Percentiles rank a stretch among this genome's conserved stretches.
Conservation (phyloP, 768 basidiomycete species). For the Vishniacozyma victoriae region DNA sequence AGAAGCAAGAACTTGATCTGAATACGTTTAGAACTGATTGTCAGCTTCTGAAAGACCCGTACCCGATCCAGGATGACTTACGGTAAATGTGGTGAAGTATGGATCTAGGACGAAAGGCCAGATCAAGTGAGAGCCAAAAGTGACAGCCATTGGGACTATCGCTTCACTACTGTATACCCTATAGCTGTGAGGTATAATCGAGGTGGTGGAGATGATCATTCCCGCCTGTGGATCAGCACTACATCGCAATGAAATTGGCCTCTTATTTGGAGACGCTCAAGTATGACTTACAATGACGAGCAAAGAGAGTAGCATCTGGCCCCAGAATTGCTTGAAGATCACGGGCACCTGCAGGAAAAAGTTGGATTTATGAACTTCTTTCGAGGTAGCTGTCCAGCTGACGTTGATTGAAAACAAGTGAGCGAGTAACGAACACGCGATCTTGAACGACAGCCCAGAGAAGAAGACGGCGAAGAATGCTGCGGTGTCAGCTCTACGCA, state of each 20-base stretch:
- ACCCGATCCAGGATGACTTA: too few species aligned
- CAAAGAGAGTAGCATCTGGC: not conserved
- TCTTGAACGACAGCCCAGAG: conserved; percentile 57
- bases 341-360: conserved; percentile 86
- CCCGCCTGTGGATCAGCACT: too few species aligned
- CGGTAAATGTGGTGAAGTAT: conserved; percentile 33
- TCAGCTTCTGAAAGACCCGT: too few species aligned
- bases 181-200: conserved; percentile 61
- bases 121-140: conserved; percentile 29
- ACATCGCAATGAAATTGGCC: too few species aligned
- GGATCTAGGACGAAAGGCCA: conserved; percentile 75
- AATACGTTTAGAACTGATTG: too few species aligned
- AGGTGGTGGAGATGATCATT: conserved; percentile 57
- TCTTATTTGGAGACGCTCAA: too few species aligned
- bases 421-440: not conserved
- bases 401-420: not conserved
- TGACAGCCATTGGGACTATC: conserved; percentile 65
- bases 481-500: too few species aligned
- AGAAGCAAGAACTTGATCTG: too few species aligned
- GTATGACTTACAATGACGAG: not conserved
- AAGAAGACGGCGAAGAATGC: conserved; percentile 62
- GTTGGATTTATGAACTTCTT: conserved; percentile 81
- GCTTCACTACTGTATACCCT: conserved; percentile 67
- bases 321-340: conserved; percentile 72
- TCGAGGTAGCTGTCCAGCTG: conserved; percentile 58